Evolutionary conservation across 805 yeast genomes (phyloP), one percentile per base, ranked within the genome.

Genomic region (Kuraishia hungarica): DNA sequence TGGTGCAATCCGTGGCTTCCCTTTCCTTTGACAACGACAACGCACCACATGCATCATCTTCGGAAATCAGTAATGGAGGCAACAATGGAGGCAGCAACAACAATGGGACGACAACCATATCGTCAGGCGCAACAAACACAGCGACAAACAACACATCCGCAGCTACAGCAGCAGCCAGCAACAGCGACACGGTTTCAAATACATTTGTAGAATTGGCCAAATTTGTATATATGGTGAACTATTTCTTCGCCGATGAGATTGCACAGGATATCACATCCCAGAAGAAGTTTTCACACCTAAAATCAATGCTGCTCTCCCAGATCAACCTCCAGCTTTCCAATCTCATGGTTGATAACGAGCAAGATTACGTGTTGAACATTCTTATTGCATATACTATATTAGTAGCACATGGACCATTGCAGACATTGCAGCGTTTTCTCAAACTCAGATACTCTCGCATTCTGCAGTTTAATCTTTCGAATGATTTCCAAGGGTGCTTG

Each of bases 281-380:
- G 20, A 21, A 35, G 5, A 64, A 63, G 53, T 66, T 60, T 48
- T 48, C 59, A 1, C 50, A 56, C 11, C 53, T 67, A 21, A 61
- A 61, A 22, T 6, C 43, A 0, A 55, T 60, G 17, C 62, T 66
- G 48, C 51, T 63, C 4, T 23, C 53, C 8, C 60, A 60, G 2
- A 54, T 69, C 1, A 58, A 62, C 19, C 24, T 29, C 15, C 61
- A 65, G 55, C 54, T 69, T 2, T 22, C 55, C 2, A 47, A 53
- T 8, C 48, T 67, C 13, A 48, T 59, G 13, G 61, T 59, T 8
- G 73, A 70, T 50, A 60, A 64, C 21, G 72, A 69, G 52, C 59
- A 60, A 46, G 73, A 70, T 21, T 62, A 59, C 49, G 56, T 62
- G 1, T 23, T 66, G 11, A 62, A 64, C 52, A 43, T 70, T 2